phyloP scores from a whole-genome alignment of 148 eudicot genomes.

The Chenopodium suecicum region DNA sequence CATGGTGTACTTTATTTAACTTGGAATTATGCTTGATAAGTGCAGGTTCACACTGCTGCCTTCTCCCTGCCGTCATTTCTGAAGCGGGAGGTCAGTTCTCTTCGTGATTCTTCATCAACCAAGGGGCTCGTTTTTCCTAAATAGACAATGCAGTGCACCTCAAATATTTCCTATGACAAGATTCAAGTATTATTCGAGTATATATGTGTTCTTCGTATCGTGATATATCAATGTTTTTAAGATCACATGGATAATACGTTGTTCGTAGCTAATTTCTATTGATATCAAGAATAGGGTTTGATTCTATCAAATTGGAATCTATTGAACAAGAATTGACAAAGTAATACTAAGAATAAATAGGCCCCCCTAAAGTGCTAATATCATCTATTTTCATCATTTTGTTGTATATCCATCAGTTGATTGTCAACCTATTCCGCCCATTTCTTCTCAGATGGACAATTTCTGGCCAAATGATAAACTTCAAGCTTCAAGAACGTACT shows the following conservation, averaged over 20 bases:
- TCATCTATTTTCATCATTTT: not conserved
- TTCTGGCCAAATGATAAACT: not conserved
- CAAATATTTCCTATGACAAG: not conserved
- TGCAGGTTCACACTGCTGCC: conserved; percentile 84
- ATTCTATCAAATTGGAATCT: not conserved
- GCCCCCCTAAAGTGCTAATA: not conserved
- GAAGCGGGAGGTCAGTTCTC: conserved; percentile 63
- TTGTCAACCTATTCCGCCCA: too few relatives aligned
- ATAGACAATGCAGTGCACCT: not conserved
- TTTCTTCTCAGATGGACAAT: too few relatives aligned
- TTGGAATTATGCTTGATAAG: not conserved
- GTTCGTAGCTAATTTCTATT: not conserved
- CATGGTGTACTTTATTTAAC: not conserved
- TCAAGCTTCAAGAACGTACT: not conserved
- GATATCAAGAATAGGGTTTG: not conserved
- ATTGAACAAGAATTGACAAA: not conserved
- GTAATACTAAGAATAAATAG: not conserved
- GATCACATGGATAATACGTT: conserved; percentile 9
- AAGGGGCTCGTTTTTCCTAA: not conserved
- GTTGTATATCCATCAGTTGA: not conserved
- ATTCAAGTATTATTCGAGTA: conserved; percentile 18
- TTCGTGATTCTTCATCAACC: conserved; percentile 31
- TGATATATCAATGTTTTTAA: not conserved
- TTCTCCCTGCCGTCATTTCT: conserved; percentile 82
- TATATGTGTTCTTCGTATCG: conserved; percentile 1